Evolutionary conservation across 192 early-diverging fungal genomes (phyloP).

Genomic region (Coemansia sp.): DNA sequence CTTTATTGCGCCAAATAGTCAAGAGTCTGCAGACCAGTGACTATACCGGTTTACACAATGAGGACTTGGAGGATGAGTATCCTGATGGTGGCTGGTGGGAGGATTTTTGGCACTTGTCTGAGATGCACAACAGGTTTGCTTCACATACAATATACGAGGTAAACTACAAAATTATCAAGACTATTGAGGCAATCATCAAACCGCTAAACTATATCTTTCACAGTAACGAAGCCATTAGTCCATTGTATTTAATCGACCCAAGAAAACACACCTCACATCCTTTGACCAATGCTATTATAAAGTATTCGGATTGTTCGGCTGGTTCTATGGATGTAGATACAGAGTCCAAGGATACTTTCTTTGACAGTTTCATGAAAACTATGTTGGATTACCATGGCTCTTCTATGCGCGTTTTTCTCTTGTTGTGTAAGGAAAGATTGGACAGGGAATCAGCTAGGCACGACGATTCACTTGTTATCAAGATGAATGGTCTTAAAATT

Average conservation of each 20-base stretch:
- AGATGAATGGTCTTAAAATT: conserved; percentile 30
- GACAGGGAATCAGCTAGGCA: background rate
- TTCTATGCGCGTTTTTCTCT: conserved; percentile 35
- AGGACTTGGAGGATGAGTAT: conserved; percentile 39
- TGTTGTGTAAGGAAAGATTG: conserved; percentile 24
- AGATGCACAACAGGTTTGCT: conserved; percentile 35
- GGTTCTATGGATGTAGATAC: background rate
- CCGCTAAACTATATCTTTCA: conserved; percentile 45
- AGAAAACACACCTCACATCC: conserved; percentile 17
- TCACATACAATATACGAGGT: conserved; percentile 41
- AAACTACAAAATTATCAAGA: conserved; percentile 44
- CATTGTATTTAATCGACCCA: conserved; percentile 19
- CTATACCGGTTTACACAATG: conserved; percentile 27
- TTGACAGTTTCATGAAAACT: conserved; percentile 46
- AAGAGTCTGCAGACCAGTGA: conserved; percentile 30
- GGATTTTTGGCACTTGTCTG: conserved; percentile 40
- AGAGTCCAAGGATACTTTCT: conserved; percentile 15
- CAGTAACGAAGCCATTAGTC: conserved; percentile 8
- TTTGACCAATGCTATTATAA: conserved; percentile 20
- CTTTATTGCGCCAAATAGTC: conserved; percentile 25
- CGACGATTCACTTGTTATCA: conserved; percentile 25
- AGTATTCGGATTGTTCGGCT: conserved; percentile 19
- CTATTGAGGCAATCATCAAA: conserved; percentile 39
- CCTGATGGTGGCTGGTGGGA: conserved; percentile 44
- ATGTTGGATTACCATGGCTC: conserved; percentile 39